Evolutionary conservation across 164 flowering plant species (phyloP), one percentile per base, ranked within the genome.

Genomic region (Tetracentron sinense): DNA sequence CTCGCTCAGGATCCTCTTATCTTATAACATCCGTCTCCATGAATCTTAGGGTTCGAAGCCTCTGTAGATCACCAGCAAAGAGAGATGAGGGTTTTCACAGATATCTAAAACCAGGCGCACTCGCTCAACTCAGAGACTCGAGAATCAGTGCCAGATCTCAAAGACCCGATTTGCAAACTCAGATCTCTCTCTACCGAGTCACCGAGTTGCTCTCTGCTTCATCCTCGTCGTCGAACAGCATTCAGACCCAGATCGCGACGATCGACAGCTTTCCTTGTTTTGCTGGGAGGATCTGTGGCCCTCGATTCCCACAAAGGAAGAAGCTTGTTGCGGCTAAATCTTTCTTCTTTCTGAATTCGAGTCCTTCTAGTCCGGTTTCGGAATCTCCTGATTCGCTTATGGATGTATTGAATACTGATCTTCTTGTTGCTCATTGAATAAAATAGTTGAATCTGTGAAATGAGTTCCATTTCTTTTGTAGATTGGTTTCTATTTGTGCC

Each of bases 121-220:
- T 78, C 2, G 79, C 82, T n/a, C 73, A 66, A 48, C 70, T 78
- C 65, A 61, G 79, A 20, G 73, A 78, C 68, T 73, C 77, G 38
- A 68, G 48, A 56, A 65, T 78, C 59, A 64, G 51, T 31, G 70
- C 79, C 27, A 67, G 74, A 64, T 64, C 72, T 46, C 75, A 51
- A 26, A 25, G 30, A n/a, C 66, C 52, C 14, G 30, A 48, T 25
- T 42, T 52, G 17, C 69, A 49, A 42, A 60, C 49, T 53, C 70
- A 66, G 53, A 42, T 62, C 69, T 33, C 63, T 20, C 47, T 58
- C 38, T 42, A 17, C 42, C 64, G 63, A 49, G 17, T 56, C 19
- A 17, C 30, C 11, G 35, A 68, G 6, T n/a, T 38, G 6, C 56
- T 38, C 15, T 38, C 14, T 10, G 38, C 46, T 6, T 64, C 74